These are phyloP conservation scores for Fusarium proliferatum DNA, from an alignment of 2,329 filamentous ascomycete genomes.

Conservation along the genomic window DNA sequence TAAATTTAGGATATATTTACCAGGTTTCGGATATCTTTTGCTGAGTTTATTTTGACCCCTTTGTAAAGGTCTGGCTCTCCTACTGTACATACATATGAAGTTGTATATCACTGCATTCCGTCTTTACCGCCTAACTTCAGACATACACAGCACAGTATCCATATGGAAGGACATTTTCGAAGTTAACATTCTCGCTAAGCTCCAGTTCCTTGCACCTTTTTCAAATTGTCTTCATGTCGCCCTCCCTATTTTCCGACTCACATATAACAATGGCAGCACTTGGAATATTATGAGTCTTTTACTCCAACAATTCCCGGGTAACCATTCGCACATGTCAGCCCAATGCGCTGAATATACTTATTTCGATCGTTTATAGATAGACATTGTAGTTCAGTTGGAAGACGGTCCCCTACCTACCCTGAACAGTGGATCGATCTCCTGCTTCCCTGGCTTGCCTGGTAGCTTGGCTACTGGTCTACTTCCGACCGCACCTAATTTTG, in stretches of 20 bases:
- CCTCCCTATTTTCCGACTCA: neutral
- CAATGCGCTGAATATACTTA: neutral
- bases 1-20: too few relatives aligned
- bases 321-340: neutral
- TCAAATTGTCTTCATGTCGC: neutral
- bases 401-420: neutral
- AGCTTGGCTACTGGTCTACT: neutral
- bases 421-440: neutral
- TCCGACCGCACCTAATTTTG: constrained; percentile 12
- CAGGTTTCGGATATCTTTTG: too few relatives aligned
- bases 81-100: neutral
- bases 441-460: neutral
- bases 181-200: neutral
- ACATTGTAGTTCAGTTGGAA: neutral
- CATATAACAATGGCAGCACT: neutral
- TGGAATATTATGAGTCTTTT: neutral
- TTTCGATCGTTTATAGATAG: neutral
- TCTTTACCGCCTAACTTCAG: neutral
- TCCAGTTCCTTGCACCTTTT: neutral
- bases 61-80: neutral
- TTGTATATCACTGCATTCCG: neutral
- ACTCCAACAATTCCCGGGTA: too few relatives aligned
- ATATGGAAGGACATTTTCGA: neutral
- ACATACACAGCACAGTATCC: neutral
- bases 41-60: too few relatives aligned